These are phyloP conservation scores for Glaciozyma antarctica DNA, from an alignment of 768 basidiomycete species.

Conservation along the genomic window DNA sequence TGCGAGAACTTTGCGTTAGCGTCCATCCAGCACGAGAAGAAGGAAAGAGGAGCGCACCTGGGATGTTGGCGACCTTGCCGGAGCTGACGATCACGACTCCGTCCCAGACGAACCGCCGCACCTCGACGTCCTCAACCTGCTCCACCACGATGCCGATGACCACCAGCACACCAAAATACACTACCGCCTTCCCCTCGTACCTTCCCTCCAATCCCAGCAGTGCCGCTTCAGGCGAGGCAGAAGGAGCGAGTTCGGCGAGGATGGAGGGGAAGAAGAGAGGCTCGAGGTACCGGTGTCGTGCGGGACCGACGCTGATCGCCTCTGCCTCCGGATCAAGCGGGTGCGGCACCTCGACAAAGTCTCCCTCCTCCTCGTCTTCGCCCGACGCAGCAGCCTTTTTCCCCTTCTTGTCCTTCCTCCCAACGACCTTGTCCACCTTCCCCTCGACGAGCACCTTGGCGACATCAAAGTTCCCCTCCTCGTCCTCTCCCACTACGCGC, in stretches of 20 bases:
- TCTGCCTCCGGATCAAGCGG: conserved; percentile 54
- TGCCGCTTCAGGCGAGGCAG: not conserved
- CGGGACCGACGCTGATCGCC: conserved; percentile 68
- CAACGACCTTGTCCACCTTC: conserved; percentile 81
- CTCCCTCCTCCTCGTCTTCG: conserved; percentile 62
- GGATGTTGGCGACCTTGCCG: conserved; percentile 63
- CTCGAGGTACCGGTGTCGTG: conserved; percentile 82
- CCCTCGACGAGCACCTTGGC: conserved; percentile 82
- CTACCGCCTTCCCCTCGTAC: conserved; percentile 5
- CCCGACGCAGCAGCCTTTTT: conserved; percentile 67
- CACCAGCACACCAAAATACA: conserved; percentile 50
- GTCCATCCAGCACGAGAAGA: no score
- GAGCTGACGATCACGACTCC: conserved; percentile 59
- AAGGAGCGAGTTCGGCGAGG: conserved; percentile 1
- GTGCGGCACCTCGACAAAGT: conserved; percentile 73
- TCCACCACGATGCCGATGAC: conserved; percentile 57
- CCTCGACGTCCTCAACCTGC: conserved; percentile 52
- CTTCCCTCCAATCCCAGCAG: conserved; percentile 10
- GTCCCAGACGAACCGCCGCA: conserved; percentile 63
- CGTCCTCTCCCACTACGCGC: conserved; percentile 46
- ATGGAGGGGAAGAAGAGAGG: conserved; percentile 52
- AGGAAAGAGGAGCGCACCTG: conserved; percentile 46
- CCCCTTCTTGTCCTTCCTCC: conserved; percentile 39
- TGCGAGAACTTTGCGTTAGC: not conserved
- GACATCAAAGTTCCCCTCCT: conserved; percentile 80